These are phyloP conservation scores for Backusella sp. DNA, from an alignment of 192 early-diverging fungal genomes.

Conservation along the genomic window DNA sequence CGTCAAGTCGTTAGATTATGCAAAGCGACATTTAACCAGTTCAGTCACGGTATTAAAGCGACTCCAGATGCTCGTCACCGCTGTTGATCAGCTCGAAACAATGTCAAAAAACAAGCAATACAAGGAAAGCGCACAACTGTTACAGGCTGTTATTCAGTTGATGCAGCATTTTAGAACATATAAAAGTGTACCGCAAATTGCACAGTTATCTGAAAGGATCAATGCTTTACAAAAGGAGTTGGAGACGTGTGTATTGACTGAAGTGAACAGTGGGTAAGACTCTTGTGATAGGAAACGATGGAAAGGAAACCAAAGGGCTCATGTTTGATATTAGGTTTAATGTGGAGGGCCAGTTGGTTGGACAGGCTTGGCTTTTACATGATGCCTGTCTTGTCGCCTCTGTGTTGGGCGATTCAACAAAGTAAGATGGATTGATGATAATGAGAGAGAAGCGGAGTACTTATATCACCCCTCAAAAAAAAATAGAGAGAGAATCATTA, in stretches of 20 bases:
- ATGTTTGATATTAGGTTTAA: conserved; percentile 59
- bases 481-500: conserved; percentile 55
- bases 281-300: not conserved
- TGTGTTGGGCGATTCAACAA: conserved; percentile 63
- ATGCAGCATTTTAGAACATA: conserved; percentile 74
- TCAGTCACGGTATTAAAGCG: conserved; percentile 81
- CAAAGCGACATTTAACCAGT: conserved; percentile 86
- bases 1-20: conserved; percentile 91
- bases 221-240: conserved; percentile 60
- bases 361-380: conserved; percentile 51
- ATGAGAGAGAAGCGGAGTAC: not conserved
- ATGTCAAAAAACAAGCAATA: conserved; percentile 72
- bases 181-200: conserved; percentile 74
- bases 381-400: conserved; percentile 80
- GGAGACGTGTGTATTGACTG: conserved; percentile 61
- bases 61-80: conserved; percentile 87
- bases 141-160: conserved; percentile 80
- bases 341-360: conserved; percentile 55
- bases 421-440: conserved; percentile 33
- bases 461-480: not conserved
- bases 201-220: conserved; percentile 62
- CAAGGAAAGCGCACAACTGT: conserved; percentile 71
- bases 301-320: not conserved
- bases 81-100: conserved; percentile 68
- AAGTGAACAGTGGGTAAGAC: conserved; percentile 69